phyloP scores from a whole-genome alignment of 108 stramenopile genomes.

The Epipyxis sp. region DNA sequence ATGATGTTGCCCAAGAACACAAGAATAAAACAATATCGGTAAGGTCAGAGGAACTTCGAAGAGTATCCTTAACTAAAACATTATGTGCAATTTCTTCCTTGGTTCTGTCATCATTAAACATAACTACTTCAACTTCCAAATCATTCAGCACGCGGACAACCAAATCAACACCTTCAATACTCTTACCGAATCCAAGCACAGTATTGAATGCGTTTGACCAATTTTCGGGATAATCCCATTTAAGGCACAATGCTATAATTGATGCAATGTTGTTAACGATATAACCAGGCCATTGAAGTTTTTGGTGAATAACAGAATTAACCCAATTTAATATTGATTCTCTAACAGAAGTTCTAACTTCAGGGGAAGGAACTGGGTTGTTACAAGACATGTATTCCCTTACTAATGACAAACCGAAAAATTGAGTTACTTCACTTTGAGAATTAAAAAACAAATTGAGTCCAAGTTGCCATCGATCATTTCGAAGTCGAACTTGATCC shows the following conservation, averaged over 20 bases:
- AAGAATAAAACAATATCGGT: neutral
- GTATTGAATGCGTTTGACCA: slow-evolving; percentile 1
- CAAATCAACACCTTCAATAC: neutral
- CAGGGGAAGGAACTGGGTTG: neutral
- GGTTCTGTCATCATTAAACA: neutral
- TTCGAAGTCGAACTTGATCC: neutral
- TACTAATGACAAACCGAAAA: neutral
- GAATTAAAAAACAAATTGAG: neutral
- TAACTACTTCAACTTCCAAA: neutral
- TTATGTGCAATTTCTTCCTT: slow-evolving; percentile 5
- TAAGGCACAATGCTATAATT: neutral
- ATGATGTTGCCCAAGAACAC: neutral
- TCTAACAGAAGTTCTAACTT: neutral
- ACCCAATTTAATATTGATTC: neutral
- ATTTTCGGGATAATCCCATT: slow-evolving; percentile 1
- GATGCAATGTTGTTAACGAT: neutral
- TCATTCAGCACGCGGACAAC: slow-evolving; percentile 1
- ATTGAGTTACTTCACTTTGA: neutral
- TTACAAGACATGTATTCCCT: neutral
- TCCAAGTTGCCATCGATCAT: neutral
- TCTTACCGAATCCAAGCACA: neutral
- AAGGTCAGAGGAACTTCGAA: neutral
- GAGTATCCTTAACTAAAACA: neutral
- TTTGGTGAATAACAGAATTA: neutral
- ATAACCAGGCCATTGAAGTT: neutral